Evolutionary conservation across 2,329 filamentous ascomycete species (phyloP), one percentile per base, ranked within the genome.

Genomic region (Penicillium vulpinum): DNA sequence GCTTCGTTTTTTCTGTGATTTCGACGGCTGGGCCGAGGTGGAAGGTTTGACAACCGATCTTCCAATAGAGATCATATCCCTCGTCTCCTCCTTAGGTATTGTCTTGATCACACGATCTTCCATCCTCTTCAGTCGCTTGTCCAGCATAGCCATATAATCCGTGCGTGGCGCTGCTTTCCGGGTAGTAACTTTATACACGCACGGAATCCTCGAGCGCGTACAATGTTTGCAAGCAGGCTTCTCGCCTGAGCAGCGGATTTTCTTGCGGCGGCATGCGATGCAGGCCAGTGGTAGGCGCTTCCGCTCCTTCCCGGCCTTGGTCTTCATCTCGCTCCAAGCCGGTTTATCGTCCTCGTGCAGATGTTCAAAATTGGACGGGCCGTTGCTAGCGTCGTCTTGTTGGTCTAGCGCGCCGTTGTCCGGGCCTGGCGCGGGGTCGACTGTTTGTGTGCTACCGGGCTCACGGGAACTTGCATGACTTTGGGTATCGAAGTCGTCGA

Each of bases 71-170:
- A 83, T 79, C 57, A 88, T 81, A 26, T 85, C 80, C 40, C 89
- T 87, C 61, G 90, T 83, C 62, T 95, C 92, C 40, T 91, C 85
- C 70, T 93, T 96, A 0, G 94, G 93, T 28, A 97, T 89, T 57
- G 93, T 88, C 73, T 96, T 96, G 77, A 97, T 95, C 61, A 97
- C 94, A 55, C 93, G 88, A 69, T 97, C 93, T 75, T 99, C 94
- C 94, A 97, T 97, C 56, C 93, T 84, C 79, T 96, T 97, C 64
- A 97, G 75, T 51, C 94, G 85, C 77, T 96, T 97, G 77, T 97
- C 94, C 67, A 97, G 79, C 92, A 97, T 97, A 40, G 92, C 92
- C 94, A 97, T 97, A 75, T 97, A 97, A 75, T 97, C 94, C 18
- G 94, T 97, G 51, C 94, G 84, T 3, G 94, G 94, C 4, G 92